These are phyloP conservation scores for Daucus carota DNA, from an alignment of 129 eudicot genomes.

Conservation along the genomic window DNA sequence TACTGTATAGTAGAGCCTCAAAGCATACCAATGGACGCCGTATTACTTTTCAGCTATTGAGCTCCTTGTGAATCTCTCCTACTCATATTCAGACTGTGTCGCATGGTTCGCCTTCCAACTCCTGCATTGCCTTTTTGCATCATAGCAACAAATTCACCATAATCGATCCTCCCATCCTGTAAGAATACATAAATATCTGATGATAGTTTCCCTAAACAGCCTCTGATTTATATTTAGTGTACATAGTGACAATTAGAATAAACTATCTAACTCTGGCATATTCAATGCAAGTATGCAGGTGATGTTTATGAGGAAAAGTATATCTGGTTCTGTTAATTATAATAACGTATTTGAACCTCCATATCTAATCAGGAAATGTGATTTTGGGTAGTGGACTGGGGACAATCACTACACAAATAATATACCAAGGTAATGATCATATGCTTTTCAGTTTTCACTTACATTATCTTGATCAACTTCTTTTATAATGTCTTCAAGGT, in stretches of 20 bases:
- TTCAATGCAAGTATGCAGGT: not conserved
- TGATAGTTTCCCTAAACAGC: not conserved
- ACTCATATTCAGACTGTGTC: slow-evolving; percentile 80
- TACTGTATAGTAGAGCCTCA: not conserved
- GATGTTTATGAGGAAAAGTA: not conserved
- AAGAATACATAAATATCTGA: not conserved
- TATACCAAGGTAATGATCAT: not conserved
- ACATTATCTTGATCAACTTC: slow-evolving; percentile 95
- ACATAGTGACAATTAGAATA: not conserved
- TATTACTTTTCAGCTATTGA: slow-evolving; percentile 19
- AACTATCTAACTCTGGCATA: not conserved
- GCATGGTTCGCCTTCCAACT: slow-evolving; percentile 85
- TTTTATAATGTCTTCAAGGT: slow-evolving; percentile 63
- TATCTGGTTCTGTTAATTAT: not conserved
- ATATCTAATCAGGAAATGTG: not conserved
- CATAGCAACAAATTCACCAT: slow-evolving; percentile 92
- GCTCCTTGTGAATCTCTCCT: slow-evolving; percentile 62
- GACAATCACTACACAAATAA: not conserved
- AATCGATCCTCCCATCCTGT: slow-evolving; percentile 80
- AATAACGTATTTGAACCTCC: not conserved
- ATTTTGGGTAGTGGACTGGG: not conserved
- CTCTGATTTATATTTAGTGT: not conserved
- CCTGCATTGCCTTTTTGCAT: slow-evolving; percentile 87
- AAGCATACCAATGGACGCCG: slow-evolving; percentile 9
- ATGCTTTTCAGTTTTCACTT: slow-evolving; percentile 25